Base-by-base conservation (phyloP, 106 monocot species). In the Cymbidium sinense region DNA sequence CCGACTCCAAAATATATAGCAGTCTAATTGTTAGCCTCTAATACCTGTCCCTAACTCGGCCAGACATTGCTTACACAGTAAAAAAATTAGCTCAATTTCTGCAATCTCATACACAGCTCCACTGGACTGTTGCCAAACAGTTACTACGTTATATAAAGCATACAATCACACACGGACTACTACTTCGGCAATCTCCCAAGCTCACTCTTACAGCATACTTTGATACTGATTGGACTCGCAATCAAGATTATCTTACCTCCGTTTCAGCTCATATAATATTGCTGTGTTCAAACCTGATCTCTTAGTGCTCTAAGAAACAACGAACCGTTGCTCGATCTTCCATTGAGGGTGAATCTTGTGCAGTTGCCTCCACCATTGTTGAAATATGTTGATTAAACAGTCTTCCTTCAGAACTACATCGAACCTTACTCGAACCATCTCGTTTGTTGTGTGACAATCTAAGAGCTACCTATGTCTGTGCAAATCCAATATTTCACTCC, bases 291-390 rank as follows among this genome's bases (percentile, higher is more conserved):
- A 76, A 76, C 58, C 76, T 8, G 13, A 76, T 76, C 28, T 55
- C 76, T 4, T 61, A 31, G 76, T 51, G 29, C 34, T 76, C 76
- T 3, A 51, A 54, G 21, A 76, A 76, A 18, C 76, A 76, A 58
- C 41, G 0, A 7, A 54, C 76, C 4, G 31, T 76, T 52, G 76
- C 58, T 33, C 2, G 58, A 8, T 76, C 76, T 19, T 61, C 76
- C 5, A 76, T 29, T 12, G 52, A 76, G 34, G 76, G 54, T 17
- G 58, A 76, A 34, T 76, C 55, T 55, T 1, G 18, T 13, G 9
- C 27, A 3, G 27, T 76, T 55, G 4, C 76, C 18, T 23, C 9
- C 15, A 33, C 76, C 19, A 20, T 27, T 27, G 55, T 47, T 30
- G 52, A 76, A 33, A 2, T 76, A 8, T n/a, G n/a, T n/a, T n/a